Evolutionary conservation across 2,329 filamentous ascomycete genomes (phyloP).

Genomic region (Sporothrix euskadiensis): DNA sequence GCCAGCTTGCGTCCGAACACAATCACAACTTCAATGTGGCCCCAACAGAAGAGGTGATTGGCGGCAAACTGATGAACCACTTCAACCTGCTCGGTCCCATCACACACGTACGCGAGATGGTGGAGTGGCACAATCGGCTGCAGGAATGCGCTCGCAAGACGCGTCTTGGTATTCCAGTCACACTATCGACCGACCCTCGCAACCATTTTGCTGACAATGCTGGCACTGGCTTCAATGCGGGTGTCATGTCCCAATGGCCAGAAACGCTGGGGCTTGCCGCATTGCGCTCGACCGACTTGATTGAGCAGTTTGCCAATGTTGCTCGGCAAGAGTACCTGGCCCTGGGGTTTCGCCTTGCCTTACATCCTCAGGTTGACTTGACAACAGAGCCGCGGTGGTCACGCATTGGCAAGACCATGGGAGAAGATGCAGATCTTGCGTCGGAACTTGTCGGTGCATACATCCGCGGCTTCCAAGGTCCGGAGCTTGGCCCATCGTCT

Average conservation of each 20-base stretch:
- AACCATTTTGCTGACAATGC: conserved; percentile 36
- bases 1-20: background rate
- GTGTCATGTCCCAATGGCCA: conserved; percentile 53
- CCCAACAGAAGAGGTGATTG: conserved; percentile 28
- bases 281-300: background rate
- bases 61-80: background rate
- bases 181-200: conserved; percentile 41
- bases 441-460: background rate
- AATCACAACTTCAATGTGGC: background rate
- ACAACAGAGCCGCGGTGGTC: background rate
- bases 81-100: background rate
- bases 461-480: background rate
- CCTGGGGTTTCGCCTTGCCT: background rate
- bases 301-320: background rate
- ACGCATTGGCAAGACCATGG: background rate
- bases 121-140: background rate
- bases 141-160: background rate
- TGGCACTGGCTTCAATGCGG: conserved; percentile 47
- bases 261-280: conserved; percentile 49
- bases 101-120: background rate
- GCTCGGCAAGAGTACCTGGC: background rate
- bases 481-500: background rate
- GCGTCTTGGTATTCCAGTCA: background rate
- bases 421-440: background rate
- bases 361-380: background rate